Evolutionary conservation across 805 yeast genomes (phyloP), one percentile per base, ranked within the genome.

Genomic region (Wickerhamiella sorbophila): DNA sequence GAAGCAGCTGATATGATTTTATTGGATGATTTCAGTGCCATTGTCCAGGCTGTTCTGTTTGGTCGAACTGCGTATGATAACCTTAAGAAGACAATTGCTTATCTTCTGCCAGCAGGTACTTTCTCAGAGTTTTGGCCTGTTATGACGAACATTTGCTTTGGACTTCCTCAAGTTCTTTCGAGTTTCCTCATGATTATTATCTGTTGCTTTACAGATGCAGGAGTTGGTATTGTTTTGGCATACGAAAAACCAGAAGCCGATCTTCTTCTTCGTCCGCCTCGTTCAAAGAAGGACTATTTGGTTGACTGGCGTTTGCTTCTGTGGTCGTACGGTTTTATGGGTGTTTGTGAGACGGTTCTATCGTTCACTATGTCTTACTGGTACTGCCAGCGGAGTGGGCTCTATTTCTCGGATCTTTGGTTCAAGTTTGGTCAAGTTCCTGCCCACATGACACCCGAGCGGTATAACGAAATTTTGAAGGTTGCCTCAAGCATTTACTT

Each of bases 1-100:
- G 95, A 85, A 50, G 83, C 94, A 15, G 94, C 96, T 0, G 94
- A 85, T 59, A 71, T 87, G 36, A 94, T 87, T 18, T 63, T 87
- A 12, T 48, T 53, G 12, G 52, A 56, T 12, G 53, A 52, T 19
- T 52, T 52, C 32, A 48, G 53, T 14, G 47, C 60, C n/a, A 44
- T 58, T 36, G 63, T 60, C 36, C 49, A 57, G 16, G 60, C 69
- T 4, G 66, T 81, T 50, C 1, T 58, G 79, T 31, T 59, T 76
- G 37, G 77, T 0, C 66, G 68, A 36, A 65, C 65, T 31, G 82
- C 95, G 0, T 79, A 84, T 57, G 59, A 59, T 35, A 72, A 85
- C 44, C 81, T 87, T 51, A 83, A 81, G 56, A 52, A 77, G 56
- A 87, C 87, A 55, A 77, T 87, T 45, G 55, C 83, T 38, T 79